These are phyloP conservation scores for Arthrobotrys musiformis DNA, from an alignment of 2,329 filamentous ascomycete species.

Conservation along the genomic window DNA sequence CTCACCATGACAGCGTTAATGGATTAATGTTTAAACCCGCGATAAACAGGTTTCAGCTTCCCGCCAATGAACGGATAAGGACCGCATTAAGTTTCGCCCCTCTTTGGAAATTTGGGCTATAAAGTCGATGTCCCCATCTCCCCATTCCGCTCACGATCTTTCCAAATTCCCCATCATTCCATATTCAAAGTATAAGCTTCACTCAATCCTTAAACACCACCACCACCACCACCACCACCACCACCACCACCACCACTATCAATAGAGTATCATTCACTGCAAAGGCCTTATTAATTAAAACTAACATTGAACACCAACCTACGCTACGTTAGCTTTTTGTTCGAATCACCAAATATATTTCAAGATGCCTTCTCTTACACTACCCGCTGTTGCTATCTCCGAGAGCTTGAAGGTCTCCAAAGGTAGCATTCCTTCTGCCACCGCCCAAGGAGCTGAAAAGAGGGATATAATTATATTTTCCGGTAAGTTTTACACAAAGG, in stretches of 20 bases:
- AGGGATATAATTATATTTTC: conserved; percentile 66
- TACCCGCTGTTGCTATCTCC: conserved; percentile 30
- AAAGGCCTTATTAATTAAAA: neutral
- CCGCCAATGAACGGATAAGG: conserved; percentile 3
- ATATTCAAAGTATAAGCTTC: neutral
- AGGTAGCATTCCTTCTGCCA: conserved; percentile 56
- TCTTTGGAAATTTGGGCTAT: conserved; percentile 23
- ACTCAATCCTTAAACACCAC: neutral
- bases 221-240: too few species aligned
- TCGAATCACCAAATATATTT: neutral
- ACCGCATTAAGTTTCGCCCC: conserved; percentile 13
- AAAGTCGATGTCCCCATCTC: conserved; percentile 17
- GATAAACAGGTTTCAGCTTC: conserved; percentile 41
- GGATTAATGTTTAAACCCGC: conserved; percentile 23
- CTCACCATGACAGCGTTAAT: conserved; percentile 13
- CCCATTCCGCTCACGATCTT: neutral
- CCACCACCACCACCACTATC: neutral
- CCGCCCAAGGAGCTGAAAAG: conserved; percentile 58
- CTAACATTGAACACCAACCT: neutral
- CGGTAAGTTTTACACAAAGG: conserved; percentile 60
- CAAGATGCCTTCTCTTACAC: conserved; percentile 48
- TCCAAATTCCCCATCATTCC: neutral
- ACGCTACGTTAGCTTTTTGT: neutral
- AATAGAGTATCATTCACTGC: neutral
- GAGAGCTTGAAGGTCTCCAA: conserved; percentile 56